Evolutionary conservation across 1,139 yeast species (phyloP).

Genomic region (Candida tetrigidarum): DNA sequence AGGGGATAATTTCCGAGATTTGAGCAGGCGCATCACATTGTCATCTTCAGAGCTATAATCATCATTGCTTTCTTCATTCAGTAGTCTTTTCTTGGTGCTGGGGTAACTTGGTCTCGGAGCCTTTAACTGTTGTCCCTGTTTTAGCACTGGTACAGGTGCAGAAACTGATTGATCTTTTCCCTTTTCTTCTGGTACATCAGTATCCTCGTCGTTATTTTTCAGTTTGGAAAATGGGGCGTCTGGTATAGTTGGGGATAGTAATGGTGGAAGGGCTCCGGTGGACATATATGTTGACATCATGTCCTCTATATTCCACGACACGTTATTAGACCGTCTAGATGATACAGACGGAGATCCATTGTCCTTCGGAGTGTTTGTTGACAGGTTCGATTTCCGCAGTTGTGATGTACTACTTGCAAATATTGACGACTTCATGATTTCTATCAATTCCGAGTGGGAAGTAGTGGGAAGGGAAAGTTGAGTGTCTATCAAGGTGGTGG

Average conservation of each 20-base stretch:
- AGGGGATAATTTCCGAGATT: conserved; percentile 28
- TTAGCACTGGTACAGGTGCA: background rate
- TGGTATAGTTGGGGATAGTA: conserved; percentile 48
- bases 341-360: conserved; percentile 13
- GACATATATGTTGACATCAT: conserved; percentile 40
- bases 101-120: conserved; percentile 16
- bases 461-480: too few relatives aligned
- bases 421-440: conserved; percentile 32
- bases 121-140: conserved; percentile 1
- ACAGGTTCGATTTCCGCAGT: conserved; percentile 22
- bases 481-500: background rate
- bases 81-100: conserved; percentile 9
- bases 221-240: conserved; percentile 14
- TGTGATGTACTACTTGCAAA: conserved; percentile 31
- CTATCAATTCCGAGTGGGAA: background rate
- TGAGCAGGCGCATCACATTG: conserved; percentile 7
- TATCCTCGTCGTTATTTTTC: background rate
- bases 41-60: conserved; percentile 9
- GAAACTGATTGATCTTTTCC: too few relatives aligned
- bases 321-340: conserved; percentile 4
- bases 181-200: conserved; percentile 1
- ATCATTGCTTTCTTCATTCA: conserved; percentile 7
- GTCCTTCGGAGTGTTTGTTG: conserved; percentile 16
- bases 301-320: conserved; percentile 48
- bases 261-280: conserved; percentile 41